Percentiles rank a stretch among this genome's conserved stretches.
phyloP scores from a whole-genome alignment of 352 stramenopile genomes.

The Ophiocytium majus region DNA sequence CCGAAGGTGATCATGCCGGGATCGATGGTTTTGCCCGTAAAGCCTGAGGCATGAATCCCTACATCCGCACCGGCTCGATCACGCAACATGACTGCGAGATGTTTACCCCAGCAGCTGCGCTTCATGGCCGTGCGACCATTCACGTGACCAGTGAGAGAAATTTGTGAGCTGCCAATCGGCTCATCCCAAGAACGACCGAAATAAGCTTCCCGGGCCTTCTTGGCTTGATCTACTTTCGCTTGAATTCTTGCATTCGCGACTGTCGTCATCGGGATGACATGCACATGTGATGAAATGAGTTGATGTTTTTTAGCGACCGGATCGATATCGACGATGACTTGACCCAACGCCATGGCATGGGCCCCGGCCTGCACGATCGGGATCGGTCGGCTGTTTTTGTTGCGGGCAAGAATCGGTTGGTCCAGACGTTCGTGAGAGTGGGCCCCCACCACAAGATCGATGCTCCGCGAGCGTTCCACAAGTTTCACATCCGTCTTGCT shows the following conservation, averaged over 20 bases:
- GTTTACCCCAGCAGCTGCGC: not conserved
- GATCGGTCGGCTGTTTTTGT: not conserved
- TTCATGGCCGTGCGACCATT: not conserved
- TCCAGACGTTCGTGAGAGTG: not conserved
- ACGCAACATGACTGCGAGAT: not conserved
- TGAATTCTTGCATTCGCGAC: not conserved
- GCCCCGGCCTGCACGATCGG: not conserved
- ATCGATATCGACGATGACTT: conserved; percentile 3
- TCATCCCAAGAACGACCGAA: not conserved
- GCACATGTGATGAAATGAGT: not conserved
- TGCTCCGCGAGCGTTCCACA: not conserved
- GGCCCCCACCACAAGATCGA: not conserved
- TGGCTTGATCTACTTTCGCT: not conserved
- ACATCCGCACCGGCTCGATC: not conserved
- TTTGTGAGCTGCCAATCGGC: not conserved
- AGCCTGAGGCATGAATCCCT: not conserved
- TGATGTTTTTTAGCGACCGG: not conserved
- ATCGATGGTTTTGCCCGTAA: not conserved
- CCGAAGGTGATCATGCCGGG: not conserved
- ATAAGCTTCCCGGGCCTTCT: not conserved
- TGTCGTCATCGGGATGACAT: conserved; percentile 5
- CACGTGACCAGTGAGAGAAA: not conserved
- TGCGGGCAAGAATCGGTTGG: not conserved
- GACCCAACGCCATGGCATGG: not conserved
- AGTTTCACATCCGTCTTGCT: not conserved